Evolutionary conservation across 2,329 filamentous ascomycete species (phyloP), one percentile per base, ranked within the genome.

Genomic region (Byssochlamys sp.): DNA sequence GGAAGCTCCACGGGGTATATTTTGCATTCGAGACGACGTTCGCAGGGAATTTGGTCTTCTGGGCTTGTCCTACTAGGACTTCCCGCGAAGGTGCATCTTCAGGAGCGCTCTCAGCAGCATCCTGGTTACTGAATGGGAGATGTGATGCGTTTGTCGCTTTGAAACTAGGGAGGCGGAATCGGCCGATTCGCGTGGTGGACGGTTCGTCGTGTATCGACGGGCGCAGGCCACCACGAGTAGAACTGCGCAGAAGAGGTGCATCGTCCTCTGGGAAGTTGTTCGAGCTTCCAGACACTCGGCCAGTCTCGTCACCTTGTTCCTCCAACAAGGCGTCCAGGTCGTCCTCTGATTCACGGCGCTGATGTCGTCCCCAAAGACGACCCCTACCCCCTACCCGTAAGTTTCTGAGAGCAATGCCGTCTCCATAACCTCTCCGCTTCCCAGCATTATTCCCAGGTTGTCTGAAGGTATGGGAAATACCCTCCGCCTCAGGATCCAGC

Each of bases 11-110:
- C 1, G 91, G 85, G 29, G 92, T 97, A 73, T 99, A 99, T 80
- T 97, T 99, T 57, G 94, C 92, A 71, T 99, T 97, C 35, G 92
- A 97, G 53, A 99, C 84, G 57, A 90, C 83, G 73, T 99, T 99
- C 7, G 89, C 84, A 9, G 94, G 92, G 71, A 92, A 97, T 63
- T 87, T 85, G 54, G 85, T 80, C 28, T 84, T 73, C 69, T 95
- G 91, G 29, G 77, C 69, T 53, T 87, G 85, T 58, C 90, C 92
- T 55, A 96, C 89, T 2, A 84, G 79, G 29, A 96, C 82, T 54
- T 83, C 83, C 57, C 92, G 84, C 28, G 90, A 88, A 1, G 89
- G 81, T 5, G 71, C 68, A 31, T 61, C 59, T 33, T 64, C 62
- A 26, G 65, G 77, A 25, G 77, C 71, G 26, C 78, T 72, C 5